Percentiles rank a stretch among this genome's conserved stretches.
These are phyloP conservation scores for Ogataea philodendri DNA, from an alignment of 805 yeast species.

Conservation along the genomic window DNA sequence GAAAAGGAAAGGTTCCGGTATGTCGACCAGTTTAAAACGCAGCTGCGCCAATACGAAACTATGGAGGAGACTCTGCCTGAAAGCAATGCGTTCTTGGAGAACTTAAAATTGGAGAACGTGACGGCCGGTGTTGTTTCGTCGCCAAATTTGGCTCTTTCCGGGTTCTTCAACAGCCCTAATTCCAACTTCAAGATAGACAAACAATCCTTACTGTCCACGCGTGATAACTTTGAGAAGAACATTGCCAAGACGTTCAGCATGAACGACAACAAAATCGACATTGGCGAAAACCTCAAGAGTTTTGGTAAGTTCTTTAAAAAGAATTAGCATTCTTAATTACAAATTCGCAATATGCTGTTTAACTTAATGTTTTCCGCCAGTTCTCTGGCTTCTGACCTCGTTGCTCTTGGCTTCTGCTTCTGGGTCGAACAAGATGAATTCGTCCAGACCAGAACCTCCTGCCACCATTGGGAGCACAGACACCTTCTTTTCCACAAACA, in stretches of 20 bases:
- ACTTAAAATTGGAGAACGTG: conserved; percentile 24
- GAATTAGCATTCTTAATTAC: conserved; percentile 9
- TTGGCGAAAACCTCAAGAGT: conserved; percentile 63
- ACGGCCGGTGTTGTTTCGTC: conserved; percentile 17
- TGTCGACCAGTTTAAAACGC: conserved; percentile 39
- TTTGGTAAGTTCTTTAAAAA: conserved; percentile 58
- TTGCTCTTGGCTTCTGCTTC: conserved; percentile 71
- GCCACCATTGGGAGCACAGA: conserved; percentile 99
- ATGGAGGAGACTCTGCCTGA: conserved; percentile 30
- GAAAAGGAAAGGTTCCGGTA: conserved; percentile 39
- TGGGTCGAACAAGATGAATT: conserved; percentile 84
- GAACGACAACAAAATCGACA: conserved; percentile 60
- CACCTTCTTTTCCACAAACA: conserved; percentile 84
- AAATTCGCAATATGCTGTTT: conserved; percentile 7
- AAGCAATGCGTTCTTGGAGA: conserved; percentile 29
- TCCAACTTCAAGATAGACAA: conserved; percentile 30
- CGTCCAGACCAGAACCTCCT: conserved; percentile 91
- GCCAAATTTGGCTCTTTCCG: conserved; percentile 17
- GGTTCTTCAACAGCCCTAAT: conserved; percentile 21
- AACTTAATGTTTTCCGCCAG: conserved; percentile 62
- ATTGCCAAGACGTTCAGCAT: conserved; percentile 40
- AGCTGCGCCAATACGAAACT: conserved; percentile 35
- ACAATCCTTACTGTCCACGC: conserved; percentile 37
- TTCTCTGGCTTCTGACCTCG: conserved; percentile 67
- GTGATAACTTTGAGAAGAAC: conserved; percentile 43